These are phyloP conservation scores for Mycothermus thermophilus DNA, from an alignment of 495 filamentous ascomycete species.

Conservation along the genomic window DNA sequence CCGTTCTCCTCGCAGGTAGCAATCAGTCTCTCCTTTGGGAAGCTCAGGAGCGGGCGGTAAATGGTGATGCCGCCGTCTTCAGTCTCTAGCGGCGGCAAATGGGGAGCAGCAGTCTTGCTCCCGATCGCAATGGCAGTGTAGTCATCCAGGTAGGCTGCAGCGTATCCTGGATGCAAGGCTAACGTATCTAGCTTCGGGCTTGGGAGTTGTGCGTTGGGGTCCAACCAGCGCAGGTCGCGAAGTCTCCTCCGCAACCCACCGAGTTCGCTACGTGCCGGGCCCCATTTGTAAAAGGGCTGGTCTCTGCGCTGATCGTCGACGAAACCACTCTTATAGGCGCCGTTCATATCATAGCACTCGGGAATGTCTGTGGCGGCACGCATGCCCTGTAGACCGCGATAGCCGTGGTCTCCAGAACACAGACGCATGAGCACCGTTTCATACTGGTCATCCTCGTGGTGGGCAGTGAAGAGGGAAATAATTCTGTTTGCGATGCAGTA, in stretches of 20 bases:
- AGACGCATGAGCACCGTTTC: constrained; percentile 77
- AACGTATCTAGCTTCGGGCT: constrained; percentile 3
- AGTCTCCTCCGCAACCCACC: constrained; percentile 12
- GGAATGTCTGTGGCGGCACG: constrained; percentile 51
- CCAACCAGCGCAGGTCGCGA: constrained; percentile 10
- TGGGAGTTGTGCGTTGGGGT: constrained; percentile 3
- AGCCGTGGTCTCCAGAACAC: constrained; percentile 41
- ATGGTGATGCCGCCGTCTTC: constrained; percentile 59
- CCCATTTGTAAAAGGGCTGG: constrained; percentile 17
- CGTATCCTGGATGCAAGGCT: no score
- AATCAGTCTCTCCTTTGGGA: constrained; percentile 56
- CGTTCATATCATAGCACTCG: constrained; percentile 64
- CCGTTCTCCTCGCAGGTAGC: constrained; percentile 53
- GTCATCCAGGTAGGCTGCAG: constrained; percentile 8
- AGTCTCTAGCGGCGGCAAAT: constrained; percentile 23
- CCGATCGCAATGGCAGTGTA: constrained; percentile 15
- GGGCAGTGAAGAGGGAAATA: constrained; percentile 52
- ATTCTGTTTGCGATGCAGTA: constrained; percentile 39
- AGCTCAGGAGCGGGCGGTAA: constrained; percentile 60
- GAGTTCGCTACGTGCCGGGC: constrained; percentile 6
- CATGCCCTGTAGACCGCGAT: constrained; percentile 60
- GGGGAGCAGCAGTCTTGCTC: constrained; percentile 1
- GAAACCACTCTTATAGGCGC: constrained; percentile 53
- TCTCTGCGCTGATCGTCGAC: constrained; percentile 23
- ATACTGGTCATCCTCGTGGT: constrained; percentile 76